A percentile compares a stretch with the other conserved stretches of the same genome.
Conservation (phyloP, 306 rosid species). For the Lagenaria siceraria region DNA sequence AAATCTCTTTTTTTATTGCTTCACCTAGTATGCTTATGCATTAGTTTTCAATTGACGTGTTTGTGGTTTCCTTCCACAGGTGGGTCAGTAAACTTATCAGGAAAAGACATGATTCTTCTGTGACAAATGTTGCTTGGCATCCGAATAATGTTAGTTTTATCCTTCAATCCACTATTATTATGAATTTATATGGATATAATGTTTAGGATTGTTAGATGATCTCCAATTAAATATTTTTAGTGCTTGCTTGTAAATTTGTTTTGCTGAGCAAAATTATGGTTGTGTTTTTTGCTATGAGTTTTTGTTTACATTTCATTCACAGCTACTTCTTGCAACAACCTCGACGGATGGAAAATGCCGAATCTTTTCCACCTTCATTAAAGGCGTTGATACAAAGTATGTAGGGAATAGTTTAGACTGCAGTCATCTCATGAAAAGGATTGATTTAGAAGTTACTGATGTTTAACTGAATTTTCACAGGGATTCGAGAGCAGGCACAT, state of each 20-base stretch:
- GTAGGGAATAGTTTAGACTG: slow-evolving; percentile 17
- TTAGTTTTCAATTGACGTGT: background rate
- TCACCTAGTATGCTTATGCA: background rate
- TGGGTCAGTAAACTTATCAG: slow-evolving; percentile 98
- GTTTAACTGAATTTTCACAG: slow-evolving; percentile 41
- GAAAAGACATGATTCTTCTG: slow-evolving; percentile 85
- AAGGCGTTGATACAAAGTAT: slow-evolving; percentile 86
- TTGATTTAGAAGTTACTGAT: slow-evolving; percentile 13
- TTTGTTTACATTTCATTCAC: slow-evolving; percentile 17
- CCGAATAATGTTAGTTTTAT: slow-evolving; percentile 64
- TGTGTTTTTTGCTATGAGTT: background rate
- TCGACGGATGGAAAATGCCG: slow-evolving; percentile 95
- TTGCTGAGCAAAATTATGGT: background rate
- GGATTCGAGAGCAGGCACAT: slow-evolving; percentile 58
- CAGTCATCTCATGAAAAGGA: background rate
- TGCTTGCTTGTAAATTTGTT: background rate
- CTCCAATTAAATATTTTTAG: background rate
- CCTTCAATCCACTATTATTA: slow-evolving; percentile 6
- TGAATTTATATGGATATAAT: background rate
- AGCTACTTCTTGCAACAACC: slow-evolving; percentile 91
- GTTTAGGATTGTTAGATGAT: background rate
- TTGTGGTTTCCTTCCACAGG: slow-evolving; percentile 39
- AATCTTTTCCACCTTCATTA: slow-evolving; percentile 78
- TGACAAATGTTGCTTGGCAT: slow-evolving; percentile 94
- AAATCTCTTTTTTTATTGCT: background rate